Conservation (phyloP, 2,329 filamentous ascomycete genomes). For the Pseudogymnoascus verrucosus region DNA sequence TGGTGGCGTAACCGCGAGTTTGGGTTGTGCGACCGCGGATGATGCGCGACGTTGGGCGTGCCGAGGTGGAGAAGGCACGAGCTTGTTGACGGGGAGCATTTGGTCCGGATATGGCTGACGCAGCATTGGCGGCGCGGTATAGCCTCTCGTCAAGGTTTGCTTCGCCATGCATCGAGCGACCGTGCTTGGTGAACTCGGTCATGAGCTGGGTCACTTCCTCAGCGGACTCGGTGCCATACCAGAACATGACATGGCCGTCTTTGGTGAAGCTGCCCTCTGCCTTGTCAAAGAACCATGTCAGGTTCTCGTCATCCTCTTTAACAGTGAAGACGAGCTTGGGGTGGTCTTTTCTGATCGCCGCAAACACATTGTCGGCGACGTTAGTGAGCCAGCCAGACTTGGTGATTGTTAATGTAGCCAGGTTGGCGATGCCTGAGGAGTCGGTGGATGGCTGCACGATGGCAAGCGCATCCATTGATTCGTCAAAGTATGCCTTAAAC, state of each 20-base stretch:
- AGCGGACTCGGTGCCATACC: conserved; percentile 72
- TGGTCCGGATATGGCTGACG: conserved; percentile 48
- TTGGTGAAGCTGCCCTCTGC: conserved; percentile 83
- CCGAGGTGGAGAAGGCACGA: conserved; percentile 58
- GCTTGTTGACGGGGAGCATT: conserved; percentile 50
- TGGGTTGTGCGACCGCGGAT: conserved; percentile 13
- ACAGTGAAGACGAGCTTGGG: conserved; percentile 94
- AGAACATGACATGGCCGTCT: conserved; percentile 87
- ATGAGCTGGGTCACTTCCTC: conserved; percentile 78
- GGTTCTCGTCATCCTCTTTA: conserved; percentile 88
- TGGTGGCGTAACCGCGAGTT: conserved; percentile 50
- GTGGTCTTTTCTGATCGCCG: conserved; percentile 87
- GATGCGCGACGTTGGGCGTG: conserved; percentile 29
- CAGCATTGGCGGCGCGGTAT: conserved; percentile 65
- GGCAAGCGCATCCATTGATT: conserved; percentile 84
- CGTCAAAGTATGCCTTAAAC: conserved; percentile 93
- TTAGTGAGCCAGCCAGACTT: conserved; percentile 93
- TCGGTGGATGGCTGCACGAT: conserved; percentile 71
- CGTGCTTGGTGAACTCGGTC: conserved; percentile 74
- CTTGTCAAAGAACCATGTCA: conserved; percentile 98
- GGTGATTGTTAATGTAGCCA: conserved; percentile 86
- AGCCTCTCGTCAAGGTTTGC: conserved; percentile 83
- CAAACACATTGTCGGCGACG: conserved; percentile 90
- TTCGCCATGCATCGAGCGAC: conserved; percentile 79
- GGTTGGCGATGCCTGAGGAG: conserved; percentile 63